Evolutionary conservation across 139 green algal species (phyloP).

Genomic region (Deuterostichococcus epilithicus): DNA sequence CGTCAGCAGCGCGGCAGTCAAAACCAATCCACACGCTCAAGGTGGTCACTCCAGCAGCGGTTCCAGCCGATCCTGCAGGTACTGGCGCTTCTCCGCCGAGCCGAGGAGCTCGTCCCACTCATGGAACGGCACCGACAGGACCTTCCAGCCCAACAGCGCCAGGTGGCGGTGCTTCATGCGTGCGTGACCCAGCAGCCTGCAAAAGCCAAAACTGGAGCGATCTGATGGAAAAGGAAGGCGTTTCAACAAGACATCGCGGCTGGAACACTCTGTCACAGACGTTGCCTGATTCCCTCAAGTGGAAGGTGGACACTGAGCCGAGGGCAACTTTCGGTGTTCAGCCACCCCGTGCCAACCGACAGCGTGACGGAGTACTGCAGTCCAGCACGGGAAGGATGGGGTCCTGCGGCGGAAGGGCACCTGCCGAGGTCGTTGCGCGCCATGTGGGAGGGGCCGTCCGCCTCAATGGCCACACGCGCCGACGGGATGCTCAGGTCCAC

Average conservation of each 20-base stretch:
- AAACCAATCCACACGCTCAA: no score
- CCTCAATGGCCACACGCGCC: slow-evolving; percentile 5
- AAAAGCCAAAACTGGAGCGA: no score
- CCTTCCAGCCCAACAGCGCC: not conserved
- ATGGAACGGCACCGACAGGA: not conserved
- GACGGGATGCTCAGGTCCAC: slow-evolving; percentile 9
- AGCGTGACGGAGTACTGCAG: no score
- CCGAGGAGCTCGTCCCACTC: slow-evolving; percentile 12
- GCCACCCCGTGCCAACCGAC: no score
- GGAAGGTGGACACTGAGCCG: no score
- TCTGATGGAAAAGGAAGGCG: no score
- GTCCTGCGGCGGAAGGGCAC: no score
- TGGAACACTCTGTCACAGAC: no score
- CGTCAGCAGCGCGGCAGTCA: slow-evolving; percentile 22
- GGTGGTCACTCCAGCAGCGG: not conserved
- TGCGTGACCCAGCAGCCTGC: not conserved
- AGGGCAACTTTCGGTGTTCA: no score
- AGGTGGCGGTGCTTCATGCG: slow-evolving; percentile 14
- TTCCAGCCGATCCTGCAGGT: slow-evolving; percentile 1
- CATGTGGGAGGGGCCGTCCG: slow-evolving; percentile 8
- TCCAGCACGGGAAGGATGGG: no score
- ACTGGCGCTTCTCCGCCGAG: not conserved
- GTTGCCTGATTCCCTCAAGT: no score
- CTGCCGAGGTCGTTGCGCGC: slow-evolving; percentile 1
- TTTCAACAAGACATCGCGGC: no score